A percentile compares a stretch with the other conserved stretches of the same genome.
Evolutionary conservation across 352 stramenopile genomes (phyloP).

Genomic region (Globisporangium spiculum): DNA sequence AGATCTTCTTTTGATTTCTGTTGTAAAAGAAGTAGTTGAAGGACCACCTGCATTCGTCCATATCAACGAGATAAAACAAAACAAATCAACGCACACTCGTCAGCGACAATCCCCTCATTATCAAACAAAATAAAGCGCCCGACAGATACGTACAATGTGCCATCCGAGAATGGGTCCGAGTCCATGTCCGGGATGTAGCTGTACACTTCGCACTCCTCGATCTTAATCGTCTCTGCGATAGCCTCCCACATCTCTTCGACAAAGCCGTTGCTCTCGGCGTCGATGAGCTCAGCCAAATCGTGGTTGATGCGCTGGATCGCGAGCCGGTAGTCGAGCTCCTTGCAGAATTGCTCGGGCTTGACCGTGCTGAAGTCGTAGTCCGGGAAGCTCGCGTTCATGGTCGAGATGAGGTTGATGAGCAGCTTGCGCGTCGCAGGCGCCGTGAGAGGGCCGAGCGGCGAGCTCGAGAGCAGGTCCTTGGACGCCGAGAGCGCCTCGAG

Average conservation of each 20-base stretch:
- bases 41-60: slow-evolving; percentile 62
- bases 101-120: not conserved
- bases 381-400: slow-evolving; percentile 93
- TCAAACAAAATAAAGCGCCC: not conserved
- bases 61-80: not conserved
- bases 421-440: slow-evolving; percentile 82
- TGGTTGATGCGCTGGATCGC: slow-evolving; percentile 88
- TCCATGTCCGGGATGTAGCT: slow-evolving; percentile 94
- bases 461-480: slow-evolving; percentile 58
- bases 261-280: slow-evolving; percentile 98
- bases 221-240: slow-evolving; percentile 80
- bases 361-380: slow-evolving; percentile 92
- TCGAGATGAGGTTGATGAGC: slow-evolving; percentile 92
- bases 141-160: slow-evolving; percentile 57
- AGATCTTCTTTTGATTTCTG: slow-evolving; percentile 90
- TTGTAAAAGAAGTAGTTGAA: slow-evolving; percentile 97
- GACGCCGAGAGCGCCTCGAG: slow-evolving; percentile 41
- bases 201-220: slow-evolving; percentile 91
- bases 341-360: slow-evolving; percentile 88
- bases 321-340: slow-evolving; percentile 83
- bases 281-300: slow-evolving; percentile 86
- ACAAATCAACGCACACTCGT: not conserved
- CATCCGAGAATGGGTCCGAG: slow-evolving; percentile 90
- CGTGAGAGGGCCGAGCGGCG: slow-evolving; percentile 76
- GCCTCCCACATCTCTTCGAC: slow-evolving; percentile 98